Evolutionary conservation across 148 eudicot genomes (phyloP).

Genomic region (Nyssa sinensis): DNA sequence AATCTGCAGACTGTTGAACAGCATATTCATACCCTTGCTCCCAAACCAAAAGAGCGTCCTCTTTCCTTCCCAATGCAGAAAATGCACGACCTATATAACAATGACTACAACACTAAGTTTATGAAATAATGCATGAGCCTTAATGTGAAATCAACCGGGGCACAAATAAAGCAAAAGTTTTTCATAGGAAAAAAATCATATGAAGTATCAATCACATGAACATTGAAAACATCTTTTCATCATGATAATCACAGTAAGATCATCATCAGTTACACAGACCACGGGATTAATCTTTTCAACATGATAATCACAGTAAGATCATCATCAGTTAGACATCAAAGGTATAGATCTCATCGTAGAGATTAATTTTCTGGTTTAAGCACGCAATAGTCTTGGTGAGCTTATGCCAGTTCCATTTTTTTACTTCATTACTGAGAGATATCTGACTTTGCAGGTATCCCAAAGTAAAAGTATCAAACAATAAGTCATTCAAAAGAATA

Average conservation of each 20-base stretch:
- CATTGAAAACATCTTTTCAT: not conserved
- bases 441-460: not conserved
- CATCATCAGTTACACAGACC: not conserved
- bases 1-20: slow-evolving; percentile 68
- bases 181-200: not conserved
- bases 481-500: not conserved
- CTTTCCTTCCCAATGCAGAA: slow-evolving; percentile 79
- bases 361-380: not conserved
- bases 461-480: not conserved
- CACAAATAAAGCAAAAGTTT: not conserved
- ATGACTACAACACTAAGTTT: slow-evolving; percentile 7
- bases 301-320: not conserved
- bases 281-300: not conserved
- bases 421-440: not conserved
- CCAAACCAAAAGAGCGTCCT: slow-evolving; percentile 80
- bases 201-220: slow-evolving; percentile 1
- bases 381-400: not conserved
- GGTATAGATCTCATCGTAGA: not conserved
- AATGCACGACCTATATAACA: slow-evolving; percentile 65
- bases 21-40: slow-evolving; percentile 86
- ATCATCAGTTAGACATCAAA: not conserved
- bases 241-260: not conserved
- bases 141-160: slow-evolving; percentile 2
- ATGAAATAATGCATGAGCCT: slow-evolving; percentile 3
- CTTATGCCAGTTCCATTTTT: not conserved